Conservation (phyloP, 179 eudicot genomes). For the Pouteria campechiana region DNA sequence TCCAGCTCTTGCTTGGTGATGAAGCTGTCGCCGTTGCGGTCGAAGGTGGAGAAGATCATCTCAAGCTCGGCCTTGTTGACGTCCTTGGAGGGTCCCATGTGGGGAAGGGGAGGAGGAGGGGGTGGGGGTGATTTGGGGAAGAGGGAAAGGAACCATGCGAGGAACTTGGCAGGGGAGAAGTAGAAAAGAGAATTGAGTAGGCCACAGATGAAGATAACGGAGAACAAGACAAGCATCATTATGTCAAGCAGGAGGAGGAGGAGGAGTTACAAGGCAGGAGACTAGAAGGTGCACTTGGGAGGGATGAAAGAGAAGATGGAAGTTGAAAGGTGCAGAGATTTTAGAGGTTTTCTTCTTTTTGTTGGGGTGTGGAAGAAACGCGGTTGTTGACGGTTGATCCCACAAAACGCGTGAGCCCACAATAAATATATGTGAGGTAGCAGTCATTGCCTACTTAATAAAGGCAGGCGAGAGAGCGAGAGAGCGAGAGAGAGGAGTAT, state of each 20-base stretch:
- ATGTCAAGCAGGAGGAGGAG: background rate
- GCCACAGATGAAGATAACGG: constrained; percentile 22
- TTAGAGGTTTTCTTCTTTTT: background rate
- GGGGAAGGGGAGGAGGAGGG: background rate
- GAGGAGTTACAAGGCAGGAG: background rate
- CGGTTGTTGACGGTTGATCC: background rate
- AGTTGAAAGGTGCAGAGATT: background rate
- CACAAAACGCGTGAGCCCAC: constrained; percentile 15
- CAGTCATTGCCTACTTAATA: no score
- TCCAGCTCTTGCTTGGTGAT: constrained; percentile 50
- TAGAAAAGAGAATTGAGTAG: constrained; percentile 12
- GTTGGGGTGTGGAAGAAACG: background rate
- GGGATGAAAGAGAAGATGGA: background rate
- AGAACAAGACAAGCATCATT: background rate
- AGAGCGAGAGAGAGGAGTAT: no score
- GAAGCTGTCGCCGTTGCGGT: constrained; percentile 63
- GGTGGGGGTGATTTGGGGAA: background rate
- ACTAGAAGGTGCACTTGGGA: background rate
- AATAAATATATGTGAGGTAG: no score
- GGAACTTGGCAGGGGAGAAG: constrained; percentile 11
- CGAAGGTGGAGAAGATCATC: constrained; percentile 49
- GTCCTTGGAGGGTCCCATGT: background rate
- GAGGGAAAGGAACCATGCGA: background rate
- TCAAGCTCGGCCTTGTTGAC: constrained; percentile 15
- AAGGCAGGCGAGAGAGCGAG: no score